phyloP scores from a whole-genome alignment of 768 basidiomycete species.

The Dictyophora rubrovolvata region DNA sequence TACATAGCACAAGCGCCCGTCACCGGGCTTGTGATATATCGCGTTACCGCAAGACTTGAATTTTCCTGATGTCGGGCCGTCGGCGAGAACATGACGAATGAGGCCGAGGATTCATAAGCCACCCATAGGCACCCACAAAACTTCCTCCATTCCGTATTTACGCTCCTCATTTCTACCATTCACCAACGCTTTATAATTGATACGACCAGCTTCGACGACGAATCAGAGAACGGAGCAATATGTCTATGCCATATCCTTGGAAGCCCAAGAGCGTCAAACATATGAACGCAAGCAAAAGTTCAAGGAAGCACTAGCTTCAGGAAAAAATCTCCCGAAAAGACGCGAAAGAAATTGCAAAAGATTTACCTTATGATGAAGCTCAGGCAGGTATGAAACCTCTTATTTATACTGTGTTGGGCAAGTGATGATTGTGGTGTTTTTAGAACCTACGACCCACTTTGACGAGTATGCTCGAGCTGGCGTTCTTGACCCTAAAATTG shows the following conservation, averaged over 20 bases:
- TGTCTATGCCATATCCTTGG: constrained; percentile 89
- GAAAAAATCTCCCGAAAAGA: constrained; percentile 75
- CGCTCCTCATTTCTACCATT: too few relatives aligned
- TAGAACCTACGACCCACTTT: constrained; percentile 83
- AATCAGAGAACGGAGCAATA: constrained; percentile 86
- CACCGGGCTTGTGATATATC: too few relatives aligned
- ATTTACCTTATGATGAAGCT: constrained; percentile 82
- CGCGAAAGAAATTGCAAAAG: constrained; percentile 62
- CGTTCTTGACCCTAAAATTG: constrained; percentile 87
- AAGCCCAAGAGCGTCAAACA: constrained; percentile 89
- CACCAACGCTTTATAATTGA: too few relatives aligned
- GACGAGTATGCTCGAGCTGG: constrained; percentile 96
- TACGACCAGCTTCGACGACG: constrained; percentile 67
- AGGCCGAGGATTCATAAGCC: too few relatives aligned
- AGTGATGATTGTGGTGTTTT: background rate
- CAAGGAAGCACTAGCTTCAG: constrained; percentile 83
- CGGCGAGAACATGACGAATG: too few relatives aligned
- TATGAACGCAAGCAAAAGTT: constrained; percentile 89
- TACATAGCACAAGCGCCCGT: too few relatives aligned
- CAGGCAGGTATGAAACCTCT: constrained; percentile 54
- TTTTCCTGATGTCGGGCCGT: too few relatives aligned
- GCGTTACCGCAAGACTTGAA: too few relatives aligned
- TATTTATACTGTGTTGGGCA: background rate
- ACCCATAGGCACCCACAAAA: too few relatives aligned
- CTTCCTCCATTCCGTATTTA: too few relatives aligned